Conservation (phyloP, 2,329 filamentous ascomycete genomes). For the Fusarium solani-melongenae region DNA sequence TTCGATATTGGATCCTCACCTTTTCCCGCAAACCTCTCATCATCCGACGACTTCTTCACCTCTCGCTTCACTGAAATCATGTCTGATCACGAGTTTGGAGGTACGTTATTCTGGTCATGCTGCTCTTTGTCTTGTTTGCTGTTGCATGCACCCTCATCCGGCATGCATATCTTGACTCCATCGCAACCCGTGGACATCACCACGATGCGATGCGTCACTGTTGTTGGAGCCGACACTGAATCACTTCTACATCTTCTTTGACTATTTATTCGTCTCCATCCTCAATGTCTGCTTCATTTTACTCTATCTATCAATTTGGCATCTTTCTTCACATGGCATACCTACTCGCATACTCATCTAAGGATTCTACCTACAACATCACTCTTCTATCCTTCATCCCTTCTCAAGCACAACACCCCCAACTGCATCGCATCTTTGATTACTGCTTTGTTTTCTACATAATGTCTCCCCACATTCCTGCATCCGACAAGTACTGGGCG, state of each 20-base stretch:
- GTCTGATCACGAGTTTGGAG: slow-evolving; percentile 75
- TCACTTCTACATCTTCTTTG: not conserved
- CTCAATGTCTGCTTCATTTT: not conserved
- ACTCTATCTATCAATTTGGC: not conserved
- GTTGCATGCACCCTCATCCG: not conserved
- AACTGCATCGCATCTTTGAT: not conserved
- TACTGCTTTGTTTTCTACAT: not conserved
- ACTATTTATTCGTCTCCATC: slow-evolving; percentile 4
- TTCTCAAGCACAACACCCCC: not conserved
- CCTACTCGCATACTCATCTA: not conserved
- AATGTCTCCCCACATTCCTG: slow-evolving; percentile 27
- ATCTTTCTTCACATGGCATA: not conserved
- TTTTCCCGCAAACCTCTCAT: slow-evolving; percentile 22
- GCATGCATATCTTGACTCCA: slow-evolving; percentile 4
- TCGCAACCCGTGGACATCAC: slow-evolving; percentile 4
- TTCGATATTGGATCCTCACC: not conserved
- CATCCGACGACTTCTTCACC: slow-evolving; percentile 4
- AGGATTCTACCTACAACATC: not conserved
- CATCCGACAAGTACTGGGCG: slow-evolving; percentile 46
- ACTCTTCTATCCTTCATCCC: slow-evolving; percentile 18
- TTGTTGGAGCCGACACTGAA: not conserved
- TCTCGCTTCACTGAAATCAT: slow-evolving; percentile 51
- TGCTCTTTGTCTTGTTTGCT: slow-evolving; percentile 17
- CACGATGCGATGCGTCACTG: slow-evolving; percentile 25
- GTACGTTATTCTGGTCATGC: slow-evolving; percentile 54